These are phyloP conservation scores for Venturia aucupariae DNA, from an alignment of 2,329 filamentous ascomycete species.

Conservation along the genomic window DNA sequence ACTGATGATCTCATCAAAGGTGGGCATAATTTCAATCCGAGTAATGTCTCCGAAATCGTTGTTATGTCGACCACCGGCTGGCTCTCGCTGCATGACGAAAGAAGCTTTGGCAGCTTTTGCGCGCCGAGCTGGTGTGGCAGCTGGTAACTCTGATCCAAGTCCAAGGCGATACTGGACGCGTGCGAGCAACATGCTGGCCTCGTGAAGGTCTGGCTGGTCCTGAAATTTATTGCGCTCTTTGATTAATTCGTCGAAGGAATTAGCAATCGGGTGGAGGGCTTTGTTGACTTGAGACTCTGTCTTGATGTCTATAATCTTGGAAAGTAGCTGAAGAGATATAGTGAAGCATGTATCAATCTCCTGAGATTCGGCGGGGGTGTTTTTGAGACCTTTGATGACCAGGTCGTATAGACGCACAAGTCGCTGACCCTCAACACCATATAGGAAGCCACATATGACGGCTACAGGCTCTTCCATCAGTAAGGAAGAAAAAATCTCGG, in stretches of 20 bases:
- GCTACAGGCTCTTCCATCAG: neutral
- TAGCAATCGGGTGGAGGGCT: neutral
- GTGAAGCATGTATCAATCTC: neutral
- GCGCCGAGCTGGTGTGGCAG: neutral
- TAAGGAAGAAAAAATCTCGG: neutral
- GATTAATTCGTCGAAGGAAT: neutral
- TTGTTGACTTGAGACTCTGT: neutral
- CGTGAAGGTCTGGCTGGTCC: neutral
- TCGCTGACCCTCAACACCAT: slow-evolving; percentile 1
- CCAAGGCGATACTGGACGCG: slow-evolving; percentile 3
- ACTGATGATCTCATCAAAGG: slow-evolving; percentile 27
- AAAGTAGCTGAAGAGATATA: neutral
- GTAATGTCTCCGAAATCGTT: slow-evolving; percentile 27
- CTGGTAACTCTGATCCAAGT: neutral
- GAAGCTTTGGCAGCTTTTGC: neutral
- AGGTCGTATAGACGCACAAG: neutral
- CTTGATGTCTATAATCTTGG: neutral
- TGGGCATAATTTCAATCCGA: slow-evolving; percentile 26
- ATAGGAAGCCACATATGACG: neutral
- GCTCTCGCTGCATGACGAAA: slow-evolving; percentile 4
- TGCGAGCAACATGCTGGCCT: neutral
- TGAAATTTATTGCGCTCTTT: neutral
- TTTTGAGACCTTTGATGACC: neutral
- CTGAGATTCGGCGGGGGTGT: neutral
- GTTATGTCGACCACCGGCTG: slow-evolving; percentile 21